Conservation (phyloP, 2,329 filamentous ascomycete species). For the Colletotrichum agaves region DNA sequence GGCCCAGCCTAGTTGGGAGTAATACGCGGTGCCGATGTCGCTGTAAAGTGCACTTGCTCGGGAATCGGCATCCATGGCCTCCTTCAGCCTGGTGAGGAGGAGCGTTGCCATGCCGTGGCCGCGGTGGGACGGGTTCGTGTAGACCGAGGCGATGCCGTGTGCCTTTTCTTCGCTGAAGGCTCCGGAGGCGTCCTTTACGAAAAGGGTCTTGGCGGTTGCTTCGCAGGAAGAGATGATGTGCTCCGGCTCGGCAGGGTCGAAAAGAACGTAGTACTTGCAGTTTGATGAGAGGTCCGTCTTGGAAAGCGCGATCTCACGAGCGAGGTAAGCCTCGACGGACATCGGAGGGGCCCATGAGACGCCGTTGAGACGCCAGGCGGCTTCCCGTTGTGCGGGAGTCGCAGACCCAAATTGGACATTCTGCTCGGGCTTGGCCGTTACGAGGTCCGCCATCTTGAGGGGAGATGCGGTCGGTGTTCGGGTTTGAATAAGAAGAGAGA, state of each 20-base stretch:
- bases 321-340: conserved; percentile 43
- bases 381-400: conserved; percentile 43
- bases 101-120: conserved; percentile 48
- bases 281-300: conserved; percentile 42
- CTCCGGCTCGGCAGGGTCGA: conserved; percentile 42
- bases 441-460: conserved; percentile 24
- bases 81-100: conserved; percentile 47
- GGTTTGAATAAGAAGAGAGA: neutral
- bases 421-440: conserved; percentile 9
- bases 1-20: conserved; percentile 48
- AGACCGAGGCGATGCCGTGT: conserved; percentile 49
- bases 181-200: conserved; percentile 40
- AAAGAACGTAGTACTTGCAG: conserved; percentile 47
- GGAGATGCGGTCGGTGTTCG: neutral
- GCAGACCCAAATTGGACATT: conserved; percentile 45
- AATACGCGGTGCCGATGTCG: conserved; percentile 47
- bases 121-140: conserved; percentile 49
- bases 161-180: conserved; percentile 42
- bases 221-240: conserved; percentile 49
- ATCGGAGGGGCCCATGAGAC: conserved; percentile 45
- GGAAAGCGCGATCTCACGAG: conserved; percentile 43
- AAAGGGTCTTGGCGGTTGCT: conserved; percentile 39
- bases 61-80: conserved; percentile 47
- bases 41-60: conserved; percentile 51
- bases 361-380: conserved; percentile 46